These are phyloP conservation scores for Mariannaea elegans DNA, from an alignment of 2,329 filamentous ascomycete species.

Conservation along the genomic window DNA sequence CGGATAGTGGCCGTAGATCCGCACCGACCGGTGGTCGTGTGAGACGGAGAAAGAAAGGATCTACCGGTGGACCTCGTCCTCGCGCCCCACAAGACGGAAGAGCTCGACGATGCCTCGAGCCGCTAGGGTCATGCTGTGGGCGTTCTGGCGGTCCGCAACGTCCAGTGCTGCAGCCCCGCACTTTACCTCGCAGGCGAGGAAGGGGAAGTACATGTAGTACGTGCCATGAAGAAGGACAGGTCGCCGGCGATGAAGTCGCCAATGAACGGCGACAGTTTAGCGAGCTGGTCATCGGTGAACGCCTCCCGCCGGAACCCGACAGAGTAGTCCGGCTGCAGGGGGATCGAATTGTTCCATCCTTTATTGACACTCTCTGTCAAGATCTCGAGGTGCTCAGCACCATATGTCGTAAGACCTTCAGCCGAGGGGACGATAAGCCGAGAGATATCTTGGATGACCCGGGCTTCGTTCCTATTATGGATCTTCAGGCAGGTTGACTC, in stretches of 20 bases:
- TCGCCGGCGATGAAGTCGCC: conserved; percentile 45
- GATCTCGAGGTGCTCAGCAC: conserved; percentile 25
- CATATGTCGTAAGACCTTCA: conserved; percentile 42
- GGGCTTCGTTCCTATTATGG: conserved; percentile 46
- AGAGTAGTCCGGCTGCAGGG: conserved; percentile 55
- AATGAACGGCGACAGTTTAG: conserved; percentile 51
- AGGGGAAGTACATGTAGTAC: conserved; percentile 59
- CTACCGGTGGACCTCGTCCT: conserved; percentile 49
- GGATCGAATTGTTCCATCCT: conserved; percentile 52
- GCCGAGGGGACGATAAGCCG: conserved; percentile 50
- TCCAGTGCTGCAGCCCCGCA: conserved; percentile 50
- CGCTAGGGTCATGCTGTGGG: conserved; percentile 52
- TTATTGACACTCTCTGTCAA: conserved; percentile 54
- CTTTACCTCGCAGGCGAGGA: conserved; percentile 59
- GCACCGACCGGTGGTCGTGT: conserved; percentile 38
- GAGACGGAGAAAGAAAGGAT: conserved; percentile 56
- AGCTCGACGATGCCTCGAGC: conserved; percentile 51
- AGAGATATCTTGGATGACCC: conserved; percentile 48
- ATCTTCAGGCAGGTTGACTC: conserved; percentile 45
- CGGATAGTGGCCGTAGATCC: conserved; percentile 54
- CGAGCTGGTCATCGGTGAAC: conserved; percentile 54
- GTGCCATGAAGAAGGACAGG: conserved; percentile 55
- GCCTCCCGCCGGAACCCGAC: conserved; percentile 51
- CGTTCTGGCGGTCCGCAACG: conserved; percentile 51
- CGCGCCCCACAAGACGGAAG: conserved; percentile 47